Evolutionary conservation across 306 rosid species (phyloP).

Genomic region (Trifolium fragiferum): DNA sequence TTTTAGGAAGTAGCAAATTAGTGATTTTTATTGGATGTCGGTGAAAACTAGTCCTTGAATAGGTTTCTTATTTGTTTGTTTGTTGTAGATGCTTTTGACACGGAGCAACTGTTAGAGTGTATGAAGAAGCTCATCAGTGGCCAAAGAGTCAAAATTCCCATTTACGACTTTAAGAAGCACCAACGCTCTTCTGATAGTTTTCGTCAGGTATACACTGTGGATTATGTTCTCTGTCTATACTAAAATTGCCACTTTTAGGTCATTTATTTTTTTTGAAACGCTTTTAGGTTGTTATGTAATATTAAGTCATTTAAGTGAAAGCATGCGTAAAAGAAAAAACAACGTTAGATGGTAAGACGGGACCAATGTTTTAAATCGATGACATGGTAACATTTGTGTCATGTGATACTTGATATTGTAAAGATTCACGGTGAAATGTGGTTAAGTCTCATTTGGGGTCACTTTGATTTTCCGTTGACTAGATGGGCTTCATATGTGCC

Average conservation of each 20-base stretch:
- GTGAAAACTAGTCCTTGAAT: background rate
- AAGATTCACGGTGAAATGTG: background rate
- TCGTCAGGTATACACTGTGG: conserved; percentile 65
- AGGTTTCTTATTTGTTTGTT: conserved; percentile 10
- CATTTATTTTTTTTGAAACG: background rate
- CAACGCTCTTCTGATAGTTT: conserved; percentile 82
- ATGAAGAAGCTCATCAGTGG: conserved; percentile 68
- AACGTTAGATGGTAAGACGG: conserved; percentile 4
- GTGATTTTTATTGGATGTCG: background rate
- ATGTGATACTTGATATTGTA: background rate
- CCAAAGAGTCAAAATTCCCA: conserved; percentile 78
- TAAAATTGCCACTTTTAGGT: background rate
- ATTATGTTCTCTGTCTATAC: background rate
- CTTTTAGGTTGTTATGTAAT: background rate
- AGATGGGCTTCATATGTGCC: background rate
- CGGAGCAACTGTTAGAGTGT: conserved; percentile 89
- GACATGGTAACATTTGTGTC: background rate
- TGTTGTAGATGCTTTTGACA: conserved; percentile 84
- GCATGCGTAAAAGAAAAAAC: background rate
- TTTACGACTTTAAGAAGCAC: conserved; percentile 91
- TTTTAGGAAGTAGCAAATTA: background rate
- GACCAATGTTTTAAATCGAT: background rate
- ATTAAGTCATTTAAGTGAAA: background rate
- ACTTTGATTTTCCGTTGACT: background rate
- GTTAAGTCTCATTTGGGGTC: background rate